Evolutionary conservation across 1,284 basidiomycete species (phyloP), one percentile per base, ranked within the genome.

Genomic region (Gomphus sp.): DNA sequence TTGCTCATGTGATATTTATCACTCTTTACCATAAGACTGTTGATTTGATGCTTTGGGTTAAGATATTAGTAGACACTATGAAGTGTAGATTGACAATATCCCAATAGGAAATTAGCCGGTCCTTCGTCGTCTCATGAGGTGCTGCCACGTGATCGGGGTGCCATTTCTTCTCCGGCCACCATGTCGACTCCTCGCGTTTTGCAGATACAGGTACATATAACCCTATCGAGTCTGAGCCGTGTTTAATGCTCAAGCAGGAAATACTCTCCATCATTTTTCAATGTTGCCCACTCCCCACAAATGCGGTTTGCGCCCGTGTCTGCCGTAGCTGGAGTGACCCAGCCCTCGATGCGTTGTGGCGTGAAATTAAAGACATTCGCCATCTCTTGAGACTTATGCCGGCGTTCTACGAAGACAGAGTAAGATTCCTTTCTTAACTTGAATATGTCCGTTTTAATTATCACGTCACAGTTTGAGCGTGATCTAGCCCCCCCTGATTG

Each of bases 331-430:
- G 89, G 68, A 80, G 77, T 62, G 85, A 86, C 63, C 85, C 85
- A n/a, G 81, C 84, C n/a, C 68, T 89, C 61, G 74, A 84, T 67
- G 71, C 83, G 52, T 74, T 90, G 36, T 90, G 87, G 87, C 81
- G 67, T 48, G 73, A 81, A 12, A 73, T 82, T 3, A 67, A 73
- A 52, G 68, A 78, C 61, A 64, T 83, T 1, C 58, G 69, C 25
- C 69, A 69, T 12, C 68, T 86, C 7, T 74, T 85, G 55, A 65
- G 68, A 14, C 62, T 82, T 3, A 73, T 87, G 1, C 69, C 70
- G 18, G 76, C 78, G 9, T 65, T 78, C 18, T 59, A 55, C 47
- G 58, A 54, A 49, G 58, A 59, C 37, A 45, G 58, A n/a, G 58
- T 59, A 34, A 36, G 58, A 10, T 6, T 43, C 31, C 47, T 52